Evolutionary conservation across 2,329 filamentous ascomycete species (phyloP).

Genomic region (Apiospora phragmitis): DNA sequence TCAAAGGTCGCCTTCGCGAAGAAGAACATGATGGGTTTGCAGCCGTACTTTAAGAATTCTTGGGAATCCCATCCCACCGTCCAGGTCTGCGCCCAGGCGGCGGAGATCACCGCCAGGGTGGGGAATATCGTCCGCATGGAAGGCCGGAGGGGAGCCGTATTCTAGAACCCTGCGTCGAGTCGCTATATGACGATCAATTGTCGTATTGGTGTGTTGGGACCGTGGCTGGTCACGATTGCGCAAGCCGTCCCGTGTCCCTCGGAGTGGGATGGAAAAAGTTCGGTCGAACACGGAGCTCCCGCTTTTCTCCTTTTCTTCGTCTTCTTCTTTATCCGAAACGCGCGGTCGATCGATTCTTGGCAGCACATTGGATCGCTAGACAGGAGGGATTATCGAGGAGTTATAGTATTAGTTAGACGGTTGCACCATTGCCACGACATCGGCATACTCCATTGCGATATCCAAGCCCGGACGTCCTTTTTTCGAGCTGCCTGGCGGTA

Average conservation of each 20-base stretch:
- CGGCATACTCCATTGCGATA: neutral
- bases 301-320: too few species aligned
- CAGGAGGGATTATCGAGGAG: neutral
- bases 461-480: neutral
- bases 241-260: neutral
- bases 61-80: slow-evolving; percentile 25
- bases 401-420: neutral
- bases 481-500: neutral
- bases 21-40: slow-evolving; percentile 29
- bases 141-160: neutral
- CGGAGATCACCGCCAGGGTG: neutral
- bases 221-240: neutral
- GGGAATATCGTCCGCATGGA: neutral
- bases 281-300: neutral
- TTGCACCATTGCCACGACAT: neutral
- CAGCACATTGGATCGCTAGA: neutral
- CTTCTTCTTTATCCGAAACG: neutral
- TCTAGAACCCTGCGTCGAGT: neutral
- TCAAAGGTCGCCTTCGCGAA: slow-evolving; percentile 31
- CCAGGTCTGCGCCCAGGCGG: slow-evolving; percentile 22
- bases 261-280: neutral
- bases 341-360: neutral
- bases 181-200: neutral
- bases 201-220: neutral
- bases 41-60: slow-evolving; percentile 26